These are phyloP conservation scores for Ophiorrhiza pumila DNA, from an alignment of 257 asterid species.

Conservation along the genomic window DNA sequence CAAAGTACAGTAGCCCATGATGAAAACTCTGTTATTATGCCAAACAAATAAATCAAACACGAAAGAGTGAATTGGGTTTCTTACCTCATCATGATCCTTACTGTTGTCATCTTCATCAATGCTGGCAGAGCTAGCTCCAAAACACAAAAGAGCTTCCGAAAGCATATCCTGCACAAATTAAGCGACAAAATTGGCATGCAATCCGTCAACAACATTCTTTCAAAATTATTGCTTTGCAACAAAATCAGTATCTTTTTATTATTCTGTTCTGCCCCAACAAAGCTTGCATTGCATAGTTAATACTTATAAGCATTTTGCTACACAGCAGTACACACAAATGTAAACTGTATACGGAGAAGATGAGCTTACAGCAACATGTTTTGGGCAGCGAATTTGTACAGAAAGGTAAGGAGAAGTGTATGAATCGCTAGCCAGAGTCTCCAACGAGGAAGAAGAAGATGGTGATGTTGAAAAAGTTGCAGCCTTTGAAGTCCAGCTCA, in stretches of 20 bases:
- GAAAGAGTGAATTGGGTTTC: background rate
- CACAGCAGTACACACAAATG: too few species aligned
- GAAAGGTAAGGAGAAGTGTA: conserved; percentile 69
- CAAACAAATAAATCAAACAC: background rate
- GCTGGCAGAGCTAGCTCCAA: conserved; percentile 85
- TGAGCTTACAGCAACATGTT: conserved; percentile 47
- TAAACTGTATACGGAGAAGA: background rate
- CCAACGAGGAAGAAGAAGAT: conserved; percentile 22
- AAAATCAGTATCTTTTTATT: background rate
- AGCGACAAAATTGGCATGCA: too few species aligned
- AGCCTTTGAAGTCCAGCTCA: conserved; percentile 11
- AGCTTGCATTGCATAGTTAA: background rate
- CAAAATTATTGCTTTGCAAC: too few species aligned
- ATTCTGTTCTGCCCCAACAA: background rate
- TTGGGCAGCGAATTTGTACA: conserved; percentile 66
- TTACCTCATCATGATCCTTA: conserved; percentile 45
- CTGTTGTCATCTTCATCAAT: conserved; percentile 44
- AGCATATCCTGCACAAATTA: conserved; percentile 57
- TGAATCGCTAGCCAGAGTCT: conserved; percentile 26
- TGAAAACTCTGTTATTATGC: too few species aligned
- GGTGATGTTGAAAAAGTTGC: conserved; percentile 33
- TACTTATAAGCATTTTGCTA: background rate
- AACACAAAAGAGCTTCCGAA: conserved; percentile 80
- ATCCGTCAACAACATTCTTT: background rate
- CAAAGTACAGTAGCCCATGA: background rate